Percentiles rank a stretch among this genome's conserved stretches.
These are phyloP conservation scores for Solanum clarkiae DNA, from an alignment of 257 asterid genomes.

Conservation along the genomic window DNA sequence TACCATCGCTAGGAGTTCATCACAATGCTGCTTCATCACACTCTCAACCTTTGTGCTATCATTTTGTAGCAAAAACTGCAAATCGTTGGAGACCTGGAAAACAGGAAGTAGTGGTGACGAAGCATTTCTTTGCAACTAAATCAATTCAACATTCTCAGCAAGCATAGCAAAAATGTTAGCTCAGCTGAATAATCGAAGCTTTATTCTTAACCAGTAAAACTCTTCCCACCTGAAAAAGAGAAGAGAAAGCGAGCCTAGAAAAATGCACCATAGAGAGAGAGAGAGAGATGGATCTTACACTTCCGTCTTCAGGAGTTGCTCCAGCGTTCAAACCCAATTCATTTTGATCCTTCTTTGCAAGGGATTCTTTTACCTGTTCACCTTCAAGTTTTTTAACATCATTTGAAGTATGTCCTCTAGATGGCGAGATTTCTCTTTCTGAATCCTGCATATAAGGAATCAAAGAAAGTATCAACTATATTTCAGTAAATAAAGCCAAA, in stretches of 20 bases:
- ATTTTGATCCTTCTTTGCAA: not conserved
- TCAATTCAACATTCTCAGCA: not conserved
- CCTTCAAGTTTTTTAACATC: not conserved
- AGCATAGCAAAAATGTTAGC: not conserved
- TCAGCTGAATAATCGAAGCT: not conserved
- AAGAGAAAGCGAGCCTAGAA: not conserved
- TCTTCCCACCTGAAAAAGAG: not conserved
- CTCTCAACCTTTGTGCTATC: slow-evolving; percentile 49
- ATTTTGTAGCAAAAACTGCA: slow-evolving; percentile 37
- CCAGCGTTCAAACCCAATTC: not conserved
- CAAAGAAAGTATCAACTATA: not conserved
- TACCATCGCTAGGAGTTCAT: slow-evolving; percentile 38
- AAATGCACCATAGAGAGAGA: not conserved
- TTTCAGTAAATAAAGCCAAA: not conserved
- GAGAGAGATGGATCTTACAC: slow-evolving; percentile 4
- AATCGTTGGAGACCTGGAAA: slow-evolving; percentile 43
- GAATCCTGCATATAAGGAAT: slow-evolving; percentile 10
- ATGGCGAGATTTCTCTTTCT: not conserved
- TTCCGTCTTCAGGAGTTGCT: not conserved
- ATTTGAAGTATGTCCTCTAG: not conserved
- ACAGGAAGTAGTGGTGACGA: not conserved
- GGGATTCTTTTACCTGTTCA: not conserved
- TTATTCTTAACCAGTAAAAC: not conserved
- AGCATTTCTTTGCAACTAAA: not conserved
- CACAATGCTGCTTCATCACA: slow-evolving; percentile 25